Base-by-base conservation (phyloP, 352 stramenopile genomes). In the Phytopythium delawarense region DNA sequence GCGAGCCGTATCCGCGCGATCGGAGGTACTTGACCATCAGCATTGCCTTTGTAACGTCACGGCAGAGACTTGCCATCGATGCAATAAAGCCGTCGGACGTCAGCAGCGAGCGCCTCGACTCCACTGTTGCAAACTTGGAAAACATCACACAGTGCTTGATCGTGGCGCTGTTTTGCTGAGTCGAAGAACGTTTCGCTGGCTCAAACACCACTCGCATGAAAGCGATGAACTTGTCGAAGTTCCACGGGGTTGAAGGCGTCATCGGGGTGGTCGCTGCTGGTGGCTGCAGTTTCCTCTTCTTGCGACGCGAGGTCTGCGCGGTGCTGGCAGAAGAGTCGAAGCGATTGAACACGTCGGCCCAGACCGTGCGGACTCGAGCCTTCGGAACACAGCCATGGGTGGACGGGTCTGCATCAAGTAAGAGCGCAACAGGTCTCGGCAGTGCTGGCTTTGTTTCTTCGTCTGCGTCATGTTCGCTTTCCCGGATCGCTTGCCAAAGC, bases 141-240 rank as follows among this genome's bases (percentile, higher is more conserved):
- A 94, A 94, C n/a, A 78, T 49, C 39, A 92, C 67, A 57, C 79
- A 92, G 61, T 69, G 62, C 25, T 80, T 78, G 4, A 59, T 53
- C 34, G 54, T 67, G 21, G 57, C 59, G 32, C 64, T 76, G 67
- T 50, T 76, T 66, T 69, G 34, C 62, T 35, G 13, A 42, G 18
- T 34, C 23, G 39, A 18, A 2, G 39, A 39, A 21, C 63, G 65
- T 18, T 65, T 78, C 13, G 46, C 8, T 9, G 61, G 49, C 15
- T 61, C 63, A 59, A 63, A 64, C 30, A 74, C 39, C 42, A 59
- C 62, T 35, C 51, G 23, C 72, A 80, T 78, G 37, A 92, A 90
- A 0, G 66, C 65, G 20, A 75, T 85, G 51, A 91, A 92, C 40
- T 80, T 85, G 25, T 92, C 75, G 30, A 92, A 72, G 62, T 89